These are phyloP conservation scores for Athelia psychrophila DNA, from an alignment of 1,284 basidiomycete genomes.

Conservation along the genomic window DNA sequence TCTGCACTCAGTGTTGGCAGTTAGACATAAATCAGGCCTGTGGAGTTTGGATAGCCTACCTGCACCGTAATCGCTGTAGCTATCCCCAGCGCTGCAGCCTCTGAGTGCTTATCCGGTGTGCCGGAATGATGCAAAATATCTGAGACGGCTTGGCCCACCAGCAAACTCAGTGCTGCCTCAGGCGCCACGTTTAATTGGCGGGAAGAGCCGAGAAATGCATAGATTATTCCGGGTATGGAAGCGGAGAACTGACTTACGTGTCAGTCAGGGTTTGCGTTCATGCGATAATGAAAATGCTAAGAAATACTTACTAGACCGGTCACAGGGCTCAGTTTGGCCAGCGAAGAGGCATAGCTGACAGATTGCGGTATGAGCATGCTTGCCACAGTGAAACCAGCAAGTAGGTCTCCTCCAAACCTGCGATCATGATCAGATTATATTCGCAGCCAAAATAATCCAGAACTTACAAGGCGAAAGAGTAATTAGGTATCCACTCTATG, in stretches of 20 bases:
- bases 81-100: constrained; percentile 61
- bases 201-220: constrained; percentile 85
- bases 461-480: constrained; percentile 68
- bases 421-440: constrained; percentile 9
- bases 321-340: constrained; percentile 80
- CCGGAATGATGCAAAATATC: constrained; percentile 64
- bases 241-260: constrained; percentile 54
- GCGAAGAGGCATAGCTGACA: constrained; percentile 86
- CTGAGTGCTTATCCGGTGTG: constrained; percentile 43
- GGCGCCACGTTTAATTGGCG: constrained; percentile 84
- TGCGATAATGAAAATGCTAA: constrained; percentile 9
- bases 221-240: constrained; percentile 77
- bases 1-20: constrained; percentile 37
- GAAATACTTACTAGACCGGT: constrained; percentile 72
- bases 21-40: constrained; percentile 1
- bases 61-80: constrained; percentile 82
- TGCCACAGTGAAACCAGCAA: constrained; percentile 85
- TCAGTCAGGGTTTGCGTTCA: constrained; percentile 2
- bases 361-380: constrained; percentile 91
- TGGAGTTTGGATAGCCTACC: constrained; percentile 36
- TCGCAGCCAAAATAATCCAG: background rate
- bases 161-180: constrained; percentile 86
- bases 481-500: constrained; percentile 81
- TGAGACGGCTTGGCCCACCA: constrained; percentile 84
- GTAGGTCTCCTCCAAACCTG: constrained; percentile 78